These are phyloP conservation scores for Betula pendula DNA, from an alignment of 306 rosid genomes.

Conservation along the genomic window DNA sequence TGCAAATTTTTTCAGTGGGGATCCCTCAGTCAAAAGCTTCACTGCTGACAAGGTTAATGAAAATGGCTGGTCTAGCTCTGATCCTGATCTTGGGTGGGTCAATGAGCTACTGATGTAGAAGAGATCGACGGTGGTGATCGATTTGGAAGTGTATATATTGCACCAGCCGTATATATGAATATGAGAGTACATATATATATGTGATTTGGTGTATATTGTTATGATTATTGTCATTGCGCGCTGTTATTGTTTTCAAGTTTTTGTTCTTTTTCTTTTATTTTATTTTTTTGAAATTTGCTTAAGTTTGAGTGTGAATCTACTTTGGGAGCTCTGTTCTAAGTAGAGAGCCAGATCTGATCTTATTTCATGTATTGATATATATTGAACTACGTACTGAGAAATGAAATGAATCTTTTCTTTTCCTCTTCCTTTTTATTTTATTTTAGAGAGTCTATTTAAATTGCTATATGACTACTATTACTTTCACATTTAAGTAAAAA, in stretches of 20 bases:
- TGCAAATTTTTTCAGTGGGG: slow-evolving; percentile 21
- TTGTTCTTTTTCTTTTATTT: slow-evolving; percentile 31
- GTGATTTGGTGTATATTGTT: slow-evolving; percentile 37
- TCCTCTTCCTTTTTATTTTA: background rate
- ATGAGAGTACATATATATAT: slow-evolving; percentile 10
- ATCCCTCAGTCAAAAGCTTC: slow-evolving; percentile 12
- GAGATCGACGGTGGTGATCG: background rate
- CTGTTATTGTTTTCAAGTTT: slow-evolving; percentile 21
- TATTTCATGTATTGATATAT: background rate
- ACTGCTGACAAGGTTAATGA: too few relatives aligned
- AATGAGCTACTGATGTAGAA: slow-evolving; percentile 77
- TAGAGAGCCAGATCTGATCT: background rate
- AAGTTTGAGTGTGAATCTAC: slow-evolving; percentile 1
- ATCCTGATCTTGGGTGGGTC: slow-evolving; percentile 90
- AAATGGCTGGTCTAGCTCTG: too few relatives aligned
- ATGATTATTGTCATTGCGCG: background rate
- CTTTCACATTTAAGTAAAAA: too few relatives aligned
- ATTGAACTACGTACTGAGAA: background rate
- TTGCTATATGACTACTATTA: too few relatives aligned
- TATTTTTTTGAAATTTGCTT: slow-evolving; percentile 10
- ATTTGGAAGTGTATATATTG: slow-evolving; percentile 51
- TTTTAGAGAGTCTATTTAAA: too few relatives aligned
- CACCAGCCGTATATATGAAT: slow-evolving; percentile 26
- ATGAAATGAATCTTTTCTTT: background rate
- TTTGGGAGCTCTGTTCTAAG: background rate